Conservation (phyloP, 2,329 filamentous ascomycete species). For the Hypoxylon sp. region DNA sequence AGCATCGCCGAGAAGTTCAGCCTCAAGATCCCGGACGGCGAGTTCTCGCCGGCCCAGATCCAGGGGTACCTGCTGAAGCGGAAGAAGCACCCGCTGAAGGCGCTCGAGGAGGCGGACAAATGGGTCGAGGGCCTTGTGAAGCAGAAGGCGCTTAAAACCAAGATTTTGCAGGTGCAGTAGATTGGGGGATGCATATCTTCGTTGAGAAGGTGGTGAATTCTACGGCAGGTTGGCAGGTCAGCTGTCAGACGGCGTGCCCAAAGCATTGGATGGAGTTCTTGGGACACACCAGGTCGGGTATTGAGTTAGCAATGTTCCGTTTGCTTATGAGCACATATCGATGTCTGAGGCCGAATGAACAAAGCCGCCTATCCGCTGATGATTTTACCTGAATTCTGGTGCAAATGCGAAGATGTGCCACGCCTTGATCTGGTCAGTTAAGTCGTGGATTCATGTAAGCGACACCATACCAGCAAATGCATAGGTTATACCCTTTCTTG, state of each 20-base stretch:
- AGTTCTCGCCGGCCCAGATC: conserved; percentile 68
- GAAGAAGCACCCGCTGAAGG: conserved; percentile 69
- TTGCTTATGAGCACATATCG: neutral
- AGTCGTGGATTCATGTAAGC: neutral
- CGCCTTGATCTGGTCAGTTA: neutral
- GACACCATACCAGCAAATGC: neutral
- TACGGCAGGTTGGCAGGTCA: neutral
- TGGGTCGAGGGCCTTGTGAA: conserved; percentile 66
- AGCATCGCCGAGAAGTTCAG: conserved; percentile 64
- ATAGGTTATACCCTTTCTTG: neutral
- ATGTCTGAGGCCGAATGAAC: neutral
- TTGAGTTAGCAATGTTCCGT: neutral
- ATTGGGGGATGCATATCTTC: neutral
- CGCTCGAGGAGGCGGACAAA: conserved; percentile 63
- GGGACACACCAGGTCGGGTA: neutral
- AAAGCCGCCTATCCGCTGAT: neutral
- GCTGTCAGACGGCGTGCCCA: neutral
- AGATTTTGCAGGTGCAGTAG: conserved; percentile 63
- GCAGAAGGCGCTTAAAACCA: conserved; percentile 64
- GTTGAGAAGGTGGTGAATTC: neutral
- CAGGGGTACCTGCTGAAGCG: conserved; percentile 74
- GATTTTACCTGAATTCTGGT: neutral
- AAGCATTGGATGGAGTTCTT: conserved; percentile 10
- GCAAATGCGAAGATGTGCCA: neutral
- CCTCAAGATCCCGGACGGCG: conserved; percentile 56